Conservation (phyloP, 73 alveolate species). For the Uronychia binucleata region DNA sequence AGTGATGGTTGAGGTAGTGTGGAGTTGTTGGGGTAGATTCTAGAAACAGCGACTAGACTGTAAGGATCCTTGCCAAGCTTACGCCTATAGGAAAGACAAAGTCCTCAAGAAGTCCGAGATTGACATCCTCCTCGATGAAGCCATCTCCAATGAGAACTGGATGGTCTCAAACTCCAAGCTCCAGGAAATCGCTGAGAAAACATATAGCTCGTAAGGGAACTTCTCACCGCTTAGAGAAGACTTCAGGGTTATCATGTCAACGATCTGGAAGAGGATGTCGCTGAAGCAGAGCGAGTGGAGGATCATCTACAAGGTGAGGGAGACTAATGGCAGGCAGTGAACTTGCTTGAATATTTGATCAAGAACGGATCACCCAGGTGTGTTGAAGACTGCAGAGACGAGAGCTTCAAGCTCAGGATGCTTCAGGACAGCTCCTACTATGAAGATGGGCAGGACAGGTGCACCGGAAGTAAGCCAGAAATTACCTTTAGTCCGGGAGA, state of each 20-base stretch:
- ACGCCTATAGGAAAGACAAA: constrained; percentile 27
- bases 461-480: constrained; percentile 34
- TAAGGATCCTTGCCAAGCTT: not conserved
- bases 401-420: constrained; percentile 53
- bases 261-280: constrained; percentile 52
- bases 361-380: constrained; percentile 62
- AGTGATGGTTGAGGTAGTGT: no score
- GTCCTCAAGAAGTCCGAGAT: constrained; percentile 42
- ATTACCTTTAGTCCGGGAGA: constrained; percentile 31
- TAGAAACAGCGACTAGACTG: no score
- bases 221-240: constrained; percentile 29
- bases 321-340: constrained; percentile 14
- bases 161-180: constrained; percentile 56
- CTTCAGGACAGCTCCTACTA: constrained; percentile 53
- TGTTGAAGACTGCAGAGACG: constrained; percentile 54
- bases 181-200: constrained; percentile 52
- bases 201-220: constrained; percentile 42
- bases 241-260: constrained; percentile 55
- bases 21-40: no score
- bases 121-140: constrained; percentile 57
- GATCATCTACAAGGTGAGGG: constrained; percentile 42
- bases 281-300: constrained; percentile 61
- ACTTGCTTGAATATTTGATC: constrained; percentile 50
- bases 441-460: constrained; percentile 51
- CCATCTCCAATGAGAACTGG: constrained; percentile 65